These are phyloP conservation scores for Penicillium dipodomyicola DNA, from an alignment of 495 filamentous ascomycete species.

Conservation along the genomic window DNA sequence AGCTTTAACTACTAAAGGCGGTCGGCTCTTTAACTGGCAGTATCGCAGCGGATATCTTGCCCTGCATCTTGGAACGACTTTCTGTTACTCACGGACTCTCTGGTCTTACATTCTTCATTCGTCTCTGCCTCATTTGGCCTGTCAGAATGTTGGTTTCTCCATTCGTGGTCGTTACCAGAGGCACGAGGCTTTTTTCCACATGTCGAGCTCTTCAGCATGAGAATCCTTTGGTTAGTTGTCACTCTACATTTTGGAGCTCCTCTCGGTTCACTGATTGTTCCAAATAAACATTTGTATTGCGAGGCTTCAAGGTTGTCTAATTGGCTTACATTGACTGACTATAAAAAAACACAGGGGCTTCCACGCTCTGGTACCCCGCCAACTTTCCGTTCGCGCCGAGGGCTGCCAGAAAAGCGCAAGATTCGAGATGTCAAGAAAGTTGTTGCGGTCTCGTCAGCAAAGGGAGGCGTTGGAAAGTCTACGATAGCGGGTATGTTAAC, in stretches of 20 bases:
- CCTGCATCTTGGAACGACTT: background rate
- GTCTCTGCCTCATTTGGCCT: background rate
- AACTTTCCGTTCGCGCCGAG: slow-evolving; percentile 73
- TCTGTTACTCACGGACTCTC: slow-evolving; percentile 2
- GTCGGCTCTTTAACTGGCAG: slow-evolving; percentile 13
- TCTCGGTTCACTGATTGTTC: background rate
- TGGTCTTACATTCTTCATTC: slow-evolving; percentile 3
- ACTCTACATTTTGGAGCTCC: background rate
- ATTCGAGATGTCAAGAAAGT: slow-evolving; percentile 83
- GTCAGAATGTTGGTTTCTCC: slow-evolving; percentile 10
- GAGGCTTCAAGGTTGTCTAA: no score
- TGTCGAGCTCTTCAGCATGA: slow-evolving; percentile 71
- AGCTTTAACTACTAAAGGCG: slow-evolving; percentile 15
- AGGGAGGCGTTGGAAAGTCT: slow-evolving; percentile 94
- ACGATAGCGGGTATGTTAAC: slow-evolving; percentile 71
- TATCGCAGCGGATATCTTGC: slow-evolving; percentile 8
- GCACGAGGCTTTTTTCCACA: slow-evolving; percentile 59
- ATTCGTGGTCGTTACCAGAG: slow-evolving; percentile 1
- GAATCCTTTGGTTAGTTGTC: slow-evolving; percentile 71
- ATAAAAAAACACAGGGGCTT: slow-evolving; percentile 62
- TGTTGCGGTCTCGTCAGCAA: slow-evolving; percentile 90
- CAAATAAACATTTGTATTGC: background rate
- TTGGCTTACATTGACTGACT: background rate
- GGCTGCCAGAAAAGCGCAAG: slow-evolving; percentile 73
- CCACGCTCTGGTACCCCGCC: slow-evolving; percentile 72